Conservation (phyloP, 2,329 filamentous ascomycete genomes). For the Fusarium virguliforme region DNA sequence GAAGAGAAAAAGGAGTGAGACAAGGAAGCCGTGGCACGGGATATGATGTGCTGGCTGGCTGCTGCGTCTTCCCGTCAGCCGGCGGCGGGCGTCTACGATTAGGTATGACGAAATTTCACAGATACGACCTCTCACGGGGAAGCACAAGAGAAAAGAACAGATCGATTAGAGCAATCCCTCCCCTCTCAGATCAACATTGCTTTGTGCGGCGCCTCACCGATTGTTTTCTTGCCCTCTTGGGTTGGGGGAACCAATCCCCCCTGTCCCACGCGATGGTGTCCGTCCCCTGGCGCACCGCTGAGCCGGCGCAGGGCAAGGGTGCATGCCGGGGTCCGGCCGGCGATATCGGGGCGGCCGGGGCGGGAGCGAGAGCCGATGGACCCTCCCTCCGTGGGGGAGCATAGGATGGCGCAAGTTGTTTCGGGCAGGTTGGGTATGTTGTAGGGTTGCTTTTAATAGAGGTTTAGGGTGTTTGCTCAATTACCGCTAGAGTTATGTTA, state of each 20-base stretch:
- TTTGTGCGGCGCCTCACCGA: constrained; percentile 35
- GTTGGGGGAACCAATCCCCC: neutral
- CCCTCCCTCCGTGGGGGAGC: constrained; percentile 5
- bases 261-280: neutral
- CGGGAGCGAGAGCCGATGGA: constrained; percentile 16
- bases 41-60: constrained; percentile 20
- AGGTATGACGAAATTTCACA: constrained; percentile 11
- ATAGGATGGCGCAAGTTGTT: neutral
- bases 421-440: neutral
- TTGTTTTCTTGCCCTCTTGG: constrained; percentile 28
- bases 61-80: constrained; percentile 15
- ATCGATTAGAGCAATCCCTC: neutral
- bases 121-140: constrained; percentile 19
- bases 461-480: neutral
- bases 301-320: constrained; percentile 33
- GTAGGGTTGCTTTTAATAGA: neutral
- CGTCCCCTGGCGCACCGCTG: constrained; percentile 16
- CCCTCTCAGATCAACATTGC: neutral
- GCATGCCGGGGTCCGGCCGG: constrained; percentile 30
- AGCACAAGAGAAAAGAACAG: constrained; percentile 1
- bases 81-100: constrained; percentile 6
- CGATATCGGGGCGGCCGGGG: constrained; percentile 40
- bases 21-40: constrained; percentile 27
- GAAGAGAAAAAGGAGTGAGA: constrained; percentile 13
- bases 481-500: too few relatives aligned